Evolutionary conservation across 768 basidiomycete species (phyloP), one percentile per base, ranked within the genome.

Genomic region (Macrolepiota fuliginosa): DNA sequence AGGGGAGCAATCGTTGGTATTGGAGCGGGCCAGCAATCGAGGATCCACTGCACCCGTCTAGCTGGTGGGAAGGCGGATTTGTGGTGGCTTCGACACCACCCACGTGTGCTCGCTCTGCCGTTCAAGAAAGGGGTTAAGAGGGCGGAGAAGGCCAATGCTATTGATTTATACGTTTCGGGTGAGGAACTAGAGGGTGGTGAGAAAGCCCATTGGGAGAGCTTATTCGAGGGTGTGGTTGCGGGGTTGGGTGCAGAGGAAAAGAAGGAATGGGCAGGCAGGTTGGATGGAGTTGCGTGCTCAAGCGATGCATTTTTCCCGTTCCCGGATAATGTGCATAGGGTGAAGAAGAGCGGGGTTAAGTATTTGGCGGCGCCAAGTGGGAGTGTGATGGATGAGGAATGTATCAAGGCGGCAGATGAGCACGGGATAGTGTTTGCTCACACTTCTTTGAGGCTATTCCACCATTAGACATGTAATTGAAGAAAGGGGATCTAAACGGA

Each of bases 231-330:
- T 11, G 72, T 84, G 3, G 92, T 95, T 0, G 76, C 74, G 63
- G 78, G 88, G 17, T 76, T 99, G 64, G 84, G 76, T 15, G 81
- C 77, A 15, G 80, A 80, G 63, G 95, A 97, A 76, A 88, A 84
- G 72, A 84, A 80, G 69, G 83, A 84, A 56, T 96, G 94, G 85
- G 85, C 85, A 54, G 74, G 67, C 50, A 77, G 89, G 76, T 77
- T 98, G 60, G 88, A 89, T 62, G 91, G 86, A 22, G 96, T 98
- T 54, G 87, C 91, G 5, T 96, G 97, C 76, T 92, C 92, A 35
- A 95, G 93, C 63, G 97, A 99, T 66, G 97, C 96, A 54, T 99
- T 99, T 84, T 98, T 98, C 94, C 97, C 97, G 17, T 98, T 98
- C 86, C 85, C 96, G 12, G 97, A 99, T 71, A 99, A 98, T 68